Conservation (phyloP, 306 rosid genomes). For the Malus sylvestris region DNA sequence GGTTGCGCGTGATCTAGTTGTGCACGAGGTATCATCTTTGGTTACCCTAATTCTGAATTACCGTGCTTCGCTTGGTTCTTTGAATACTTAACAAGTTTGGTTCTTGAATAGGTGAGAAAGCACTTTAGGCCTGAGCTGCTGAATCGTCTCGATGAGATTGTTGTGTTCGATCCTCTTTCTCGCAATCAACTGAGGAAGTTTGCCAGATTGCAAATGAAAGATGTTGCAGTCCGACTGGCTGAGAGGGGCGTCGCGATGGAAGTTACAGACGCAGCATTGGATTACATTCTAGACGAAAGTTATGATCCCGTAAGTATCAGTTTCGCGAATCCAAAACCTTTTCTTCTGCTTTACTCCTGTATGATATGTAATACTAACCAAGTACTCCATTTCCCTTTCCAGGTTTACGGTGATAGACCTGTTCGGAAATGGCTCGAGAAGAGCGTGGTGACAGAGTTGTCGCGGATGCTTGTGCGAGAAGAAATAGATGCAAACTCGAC, state of each 20-base stretch:
- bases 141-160: conserved; percentile 68
- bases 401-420: conserved; percentile 89
- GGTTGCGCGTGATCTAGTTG: conserved; percentile 64
- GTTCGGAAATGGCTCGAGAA: conserved; percentile 89
- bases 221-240: conserved; percentile 63
- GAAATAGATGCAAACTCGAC: conserved; percentile 91
- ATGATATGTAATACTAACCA: background rate
- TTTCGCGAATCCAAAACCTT: background rate
- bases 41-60: background rate
- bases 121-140: conserved; percentile 82
- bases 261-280: conserved; percentile 73
- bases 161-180: conserved; percentile 83
- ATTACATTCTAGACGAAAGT: conserved; percentile 54
- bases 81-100: background rate
- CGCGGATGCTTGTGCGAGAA: conserved; percentile 68
- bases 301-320: conserved; percentile 66
- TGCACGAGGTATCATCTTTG: conserved; percentile 53
- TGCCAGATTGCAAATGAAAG: conserved; percentile 84
- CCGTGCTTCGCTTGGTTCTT: background rate
- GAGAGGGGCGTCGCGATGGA: conserved; percentile 73
- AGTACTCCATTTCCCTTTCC: background rate
- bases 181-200: conserved; percentile 76
- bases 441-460: conserved; percentile 78
- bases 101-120: conserved; percentile 43
- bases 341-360: background rate